Evolutionary conservation across 306 rosid genomes (phyloP), one percentile per base, ranked within the genome.

Genomic region (Crataegus laevigata): DNA sequence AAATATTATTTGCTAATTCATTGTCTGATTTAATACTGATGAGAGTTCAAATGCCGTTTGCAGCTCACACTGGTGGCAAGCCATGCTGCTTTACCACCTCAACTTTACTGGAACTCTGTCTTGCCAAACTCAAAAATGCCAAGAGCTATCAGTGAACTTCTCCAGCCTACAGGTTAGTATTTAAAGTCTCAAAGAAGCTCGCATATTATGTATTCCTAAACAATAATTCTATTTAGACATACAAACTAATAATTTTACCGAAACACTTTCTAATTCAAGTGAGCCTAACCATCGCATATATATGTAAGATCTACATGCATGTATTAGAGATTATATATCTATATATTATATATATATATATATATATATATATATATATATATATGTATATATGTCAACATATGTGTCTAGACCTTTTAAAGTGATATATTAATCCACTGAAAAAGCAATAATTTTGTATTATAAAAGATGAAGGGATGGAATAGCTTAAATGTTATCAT

Each of bases 121-220:
- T 85, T 93, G 77, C 93, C 96, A 12, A 88, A 73, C 74, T 84
- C 97, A 7, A 82, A 80, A 6, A 88, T 93, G 71, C 96, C 98
- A 17, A 85, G 87, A 75, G 76, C 92, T 5, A 73, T 93, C 71
- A 57, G 66, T 8, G 82, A 84, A 79, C 83, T 79, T 51, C 85
- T 93, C 3, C 51, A 55, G 13, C 75, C 84, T 1, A 76, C 80
- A 0, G 91, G 96, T 93, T 2, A 21, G 87, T 77, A 6, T 28
- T 59, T 25, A 21, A 15, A 74, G 74, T 21, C 32, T 21, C 3
- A 21, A 43, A 72, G 62, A 66, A 25, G 17, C 19, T 47, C 52
- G 15, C 1, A 47, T 15, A 47, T 47, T 47, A 17, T 47, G 52
- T 47, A 47, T 47, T 47, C 52, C 17, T 47, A 47, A 5, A 47